Evolutionary conservation across 805 yeast genomes (phyloP).

Genomic region (Teunomyces pallodes): DNA sequence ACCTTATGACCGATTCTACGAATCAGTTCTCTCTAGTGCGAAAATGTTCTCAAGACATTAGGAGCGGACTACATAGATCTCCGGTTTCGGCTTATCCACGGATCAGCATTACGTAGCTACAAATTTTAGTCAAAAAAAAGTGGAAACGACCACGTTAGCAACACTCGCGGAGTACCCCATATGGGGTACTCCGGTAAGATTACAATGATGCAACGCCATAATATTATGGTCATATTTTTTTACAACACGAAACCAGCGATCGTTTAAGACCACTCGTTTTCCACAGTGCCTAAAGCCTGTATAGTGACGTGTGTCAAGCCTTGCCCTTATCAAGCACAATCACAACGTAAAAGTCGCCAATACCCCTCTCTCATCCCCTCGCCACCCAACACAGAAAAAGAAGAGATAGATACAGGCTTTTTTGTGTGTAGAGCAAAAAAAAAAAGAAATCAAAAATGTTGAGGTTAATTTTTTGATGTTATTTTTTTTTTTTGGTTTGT

Average conservation of each 20-base stretch:
- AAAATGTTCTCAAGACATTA: not conserved
- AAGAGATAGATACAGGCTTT: not conserved
- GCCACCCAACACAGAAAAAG: constrained; percentile 4
- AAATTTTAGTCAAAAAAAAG: not conserved
- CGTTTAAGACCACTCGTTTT: not conserved
- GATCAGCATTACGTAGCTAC: too few relatives aligned
- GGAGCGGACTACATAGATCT: not conserved
- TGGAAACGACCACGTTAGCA: not conserved
- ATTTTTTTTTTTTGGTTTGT: not conserved
- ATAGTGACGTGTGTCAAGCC: not conserved
- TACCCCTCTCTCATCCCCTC: constrained; percentile 4
- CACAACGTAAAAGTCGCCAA: not conserved
- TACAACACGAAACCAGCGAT: not conserved
- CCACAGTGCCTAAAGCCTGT: not conserved
- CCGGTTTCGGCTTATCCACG: not conserved
- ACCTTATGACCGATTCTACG: not conserved
- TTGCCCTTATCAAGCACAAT: not conserved
- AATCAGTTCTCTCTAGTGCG: not conserved
- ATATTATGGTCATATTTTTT: constrained; percentile 1
- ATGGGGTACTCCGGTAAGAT: not conserved
- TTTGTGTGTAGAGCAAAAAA: not conserved
- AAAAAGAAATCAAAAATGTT: constrained; percentile 2
- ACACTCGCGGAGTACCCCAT: not conserved
- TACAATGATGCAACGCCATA: not conserved
- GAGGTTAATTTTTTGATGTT: not conserved